A percentile compares a stretch with the other conserved stretches of the same genome.
Evolutionary conservation across 169 alveolate species (phyloP).

Genomic region (Blepharisma undulans): DNA sequence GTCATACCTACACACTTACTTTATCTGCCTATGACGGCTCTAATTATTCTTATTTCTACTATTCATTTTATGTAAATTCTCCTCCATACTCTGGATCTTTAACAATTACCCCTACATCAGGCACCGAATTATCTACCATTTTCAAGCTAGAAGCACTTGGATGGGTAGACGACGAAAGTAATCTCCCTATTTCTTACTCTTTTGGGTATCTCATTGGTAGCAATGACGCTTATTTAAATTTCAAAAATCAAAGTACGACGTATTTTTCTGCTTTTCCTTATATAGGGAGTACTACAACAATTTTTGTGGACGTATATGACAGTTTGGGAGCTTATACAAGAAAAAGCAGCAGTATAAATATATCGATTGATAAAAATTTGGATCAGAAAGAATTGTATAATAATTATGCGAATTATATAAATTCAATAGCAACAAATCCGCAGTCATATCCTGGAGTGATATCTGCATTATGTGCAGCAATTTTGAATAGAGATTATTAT

Average conservation of each 20-base stretch:
- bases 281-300: not conserved
- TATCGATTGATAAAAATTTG: not conserved
- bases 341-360: not conserved
- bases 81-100: slow-evolving; percentile 26
- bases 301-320: not conserved
- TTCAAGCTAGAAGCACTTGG: not conserved
- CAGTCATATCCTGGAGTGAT: not conserved
- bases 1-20: not conserved
- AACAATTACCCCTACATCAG: not conserved
- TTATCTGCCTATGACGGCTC: not conserved
- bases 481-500: not conserved
- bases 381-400: not conserved
- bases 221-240: not conserved
- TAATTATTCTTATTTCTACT: not conserved
- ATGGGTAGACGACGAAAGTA: slow-evolving; percentile 10
- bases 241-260: not conserved
- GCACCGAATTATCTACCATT: not conserved
- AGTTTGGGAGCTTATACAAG: not conserved
- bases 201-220: not conserved
- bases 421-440: not conserved
- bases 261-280: not conserved
- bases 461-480: not conserved
- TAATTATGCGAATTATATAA: not conserved
- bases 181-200: not conserved
- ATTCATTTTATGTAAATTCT: not conserved